Evolutionary conservation across 2,329 filamentous ascomycete species (phyloP).

Genomic region (Colletotrichum sp.): DNA sequence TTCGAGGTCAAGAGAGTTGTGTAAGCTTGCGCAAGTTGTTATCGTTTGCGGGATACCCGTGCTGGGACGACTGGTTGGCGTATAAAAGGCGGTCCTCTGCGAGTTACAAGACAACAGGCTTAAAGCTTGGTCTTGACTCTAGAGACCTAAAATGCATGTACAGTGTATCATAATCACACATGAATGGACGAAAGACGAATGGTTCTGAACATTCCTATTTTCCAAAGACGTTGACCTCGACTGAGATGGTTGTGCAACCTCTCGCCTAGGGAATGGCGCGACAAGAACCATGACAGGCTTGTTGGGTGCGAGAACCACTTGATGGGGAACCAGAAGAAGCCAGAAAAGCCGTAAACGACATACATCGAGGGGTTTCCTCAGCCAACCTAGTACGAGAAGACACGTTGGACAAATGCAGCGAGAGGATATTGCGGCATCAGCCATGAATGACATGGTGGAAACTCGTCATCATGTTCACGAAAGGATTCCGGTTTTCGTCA

Average conservation of each 20-base stretch:
- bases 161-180: conserved; percentile 13
- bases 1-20: conserved; percentile 83
- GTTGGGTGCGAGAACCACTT: not conserved
- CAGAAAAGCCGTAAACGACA: not conserved
- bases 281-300: not conserved
- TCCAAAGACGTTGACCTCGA: not conserved
- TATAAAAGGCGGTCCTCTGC: not conserved
- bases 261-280: not conserved
- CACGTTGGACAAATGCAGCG: not conserved
- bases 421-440: not conserved
- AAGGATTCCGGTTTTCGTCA: not conserved
- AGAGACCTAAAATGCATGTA: not conserved
- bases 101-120: not conserved
- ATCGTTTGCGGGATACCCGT: conserved; percentile 8
- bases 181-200: not conserved
- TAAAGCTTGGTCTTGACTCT: not conserved
- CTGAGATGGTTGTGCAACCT: not conserved
- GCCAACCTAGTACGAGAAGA: not conserved
- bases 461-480: not conserved
- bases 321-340: not conserved
- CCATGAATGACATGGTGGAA: not conserved
- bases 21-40: conserved; percentile 37
- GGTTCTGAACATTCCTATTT: not conserved
- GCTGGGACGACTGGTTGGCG: conserved; percentile 1
- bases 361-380: not conserved